Percentiles rank a stretch among this genome's conserved stretches.
These are phyloP conservation scores for Cytospora leucostoma DNA, from an alignment of 2,329 filamentous ascomycete species.

Conservation along the genomic window DNA sequence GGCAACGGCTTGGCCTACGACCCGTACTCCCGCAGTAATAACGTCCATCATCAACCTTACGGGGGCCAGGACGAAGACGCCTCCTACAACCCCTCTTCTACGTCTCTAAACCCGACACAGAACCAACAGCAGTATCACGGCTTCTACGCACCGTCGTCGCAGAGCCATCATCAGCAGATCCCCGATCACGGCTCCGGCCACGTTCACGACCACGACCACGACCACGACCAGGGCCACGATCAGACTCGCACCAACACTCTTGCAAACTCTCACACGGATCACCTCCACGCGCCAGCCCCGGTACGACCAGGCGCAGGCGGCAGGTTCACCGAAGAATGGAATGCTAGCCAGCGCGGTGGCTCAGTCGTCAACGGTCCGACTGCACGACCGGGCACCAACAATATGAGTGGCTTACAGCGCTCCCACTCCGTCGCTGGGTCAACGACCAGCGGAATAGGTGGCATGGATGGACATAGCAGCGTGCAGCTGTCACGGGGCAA, in stretches of 20 bases:
- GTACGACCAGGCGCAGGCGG: slow-evolving; percentile 44
- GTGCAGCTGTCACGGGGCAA: slow-evolving; percentile 55
- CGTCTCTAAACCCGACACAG: slow-evolving; percentile 19
- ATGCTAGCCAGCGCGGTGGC: slow-evolving; percentile 66
- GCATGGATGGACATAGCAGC: slow-evolving; percentile 34
- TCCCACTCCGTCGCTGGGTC: slow-evolving; percentile 61
- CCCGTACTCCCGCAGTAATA: slow-evolving; percentile 3
- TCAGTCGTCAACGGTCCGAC: slow-evolving; percentile 59
- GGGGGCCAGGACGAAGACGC: slow-evolving; percentile 6
- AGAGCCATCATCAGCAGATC: slow-evolving; percentile 3
- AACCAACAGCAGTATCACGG: slow-evolving; percentile 12
- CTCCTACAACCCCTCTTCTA: slow-evolving; percentile 16
- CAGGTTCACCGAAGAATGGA: slow-evolving; percentile 71
- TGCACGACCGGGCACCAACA: slow-evolving; percentile 22
- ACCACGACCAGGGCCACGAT: not conserved
- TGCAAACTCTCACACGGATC: slow-evolving; percentile 28
- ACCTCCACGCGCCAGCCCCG: slow-evolving; percentile 30
- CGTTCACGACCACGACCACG: not conserved
- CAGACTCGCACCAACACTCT: slow-evolving; percentile 30
- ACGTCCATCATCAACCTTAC: slow-evolving; percentile 14
- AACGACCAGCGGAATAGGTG: slow-evolving; percentile 47
- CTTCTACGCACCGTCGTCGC: slow-evolving; percentile 10
- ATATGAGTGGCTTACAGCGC: slow-evolving; percentile 52
- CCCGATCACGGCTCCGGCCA: slow-evolving; percentile 3
- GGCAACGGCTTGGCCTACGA: slow-evolving; percentile 9